Base-by-base conservation (phyloP, 257 asterid species). In the Primulina tabacum region DNA sequence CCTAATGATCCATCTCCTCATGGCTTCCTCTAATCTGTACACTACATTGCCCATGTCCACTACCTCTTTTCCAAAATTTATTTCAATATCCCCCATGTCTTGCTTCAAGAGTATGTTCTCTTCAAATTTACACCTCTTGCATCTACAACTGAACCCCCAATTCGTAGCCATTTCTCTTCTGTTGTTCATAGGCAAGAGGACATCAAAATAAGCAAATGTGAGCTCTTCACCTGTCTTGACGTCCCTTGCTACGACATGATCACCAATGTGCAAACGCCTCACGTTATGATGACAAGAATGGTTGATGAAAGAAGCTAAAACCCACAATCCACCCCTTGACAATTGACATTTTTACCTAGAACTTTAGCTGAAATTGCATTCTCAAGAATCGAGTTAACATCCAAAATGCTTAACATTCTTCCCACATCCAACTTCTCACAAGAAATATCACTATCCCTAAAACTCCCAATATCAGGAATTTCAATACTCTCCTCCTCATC, bases 221-320 rank as follows among this genome's bases (percentile, higher is more conserved):
- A 90, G 85, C 81, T 90, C 97, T 65, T 92, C 96, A 7, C 97
- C 96, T 0, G 87, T 89, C 84, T 87, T 90, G 69, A 92, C 30
- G 7, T 92, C 97, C 56, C 86, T 78, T 17, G 89, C 83, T n/a
- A 77, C 40, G 7, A 87, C 72, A 9, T 90, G 81, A 64, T 92
- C 95, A 7, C 98, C 98, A 18, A 92, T 57, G 76, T 21, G 24
- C 24, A 21, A 21, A 21, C 24, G 24, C 24, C 24, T 21, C 24
- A 21, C 24, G 24, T 21, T 21, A 21, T 21, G 24, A 21, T 21
- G 24, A 21, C 24, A 21, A 21, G 24, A 21, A 21, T 21, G 24
- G 24, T 21, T 21, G 24, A 21, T 21, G 24, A 21, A 21, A 21
- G 24, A 21, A 21, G 24, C 24, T 0, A 21, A 21, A 21, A 21